Conservation (phyloP, 1,284 basidiomycete species). For the Apiotrichum akiyoshidainum region DNA sequence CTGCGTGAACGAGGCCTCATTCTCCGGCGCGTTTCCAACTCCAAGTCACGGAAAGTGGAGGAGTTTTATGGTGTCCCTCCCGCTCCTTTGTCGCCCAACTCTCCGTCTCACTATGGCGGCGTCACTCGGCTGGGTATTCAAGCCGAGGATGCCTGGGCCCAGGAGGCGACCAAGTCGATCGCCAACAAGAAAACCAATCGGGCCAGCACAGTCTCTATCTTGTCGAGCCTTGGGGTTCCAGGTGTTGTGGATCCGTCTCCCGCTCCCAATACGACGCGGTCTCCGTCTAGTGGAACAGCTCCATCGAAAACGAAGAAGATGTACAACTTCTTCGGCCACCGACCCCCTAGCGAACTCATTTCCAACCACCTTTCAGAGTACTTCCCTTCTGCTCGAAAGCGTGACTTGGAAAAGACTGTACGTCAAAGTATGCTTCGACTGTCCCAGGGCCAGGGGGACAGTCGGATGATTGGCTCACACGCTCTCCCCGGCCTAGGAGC, state of each 20-base stretch:
- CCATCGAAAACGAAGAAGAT: slow-evolving; percentile 55
- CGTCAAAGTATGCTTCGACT: slow-evolving; percentile 74
- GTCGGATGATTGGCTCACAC: slow-evolving; percentile 1
- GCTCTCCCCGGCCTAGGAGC: background rate
- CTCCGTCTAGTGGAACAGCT: slow-evolving; percentile 46
- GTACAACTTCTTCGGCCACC: slow-evolving; percentile 97
- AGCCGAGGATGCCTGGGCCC: slow-evolving; percentile 7
- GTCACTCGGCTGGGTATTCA: slow-evolving; percentile 39
- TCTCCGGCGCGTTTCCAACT: slow-evolving; percentile 58
- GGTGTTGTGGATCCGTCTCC: slow-evolving; percentile 64
- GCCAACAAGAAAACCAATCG: slow-evolving; percentile 70
- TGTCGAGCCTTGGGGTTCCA: slow-evolving; percentile 83
- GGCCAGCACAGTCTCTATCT: slow-evolving; percentile 88
- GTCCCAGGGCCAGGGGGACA: slow-evolving; percentile 27
- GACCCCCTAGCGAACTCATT: slow-evolving; percentile 94
- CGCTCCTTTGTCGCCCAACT: slow-evolving; percentile 53
- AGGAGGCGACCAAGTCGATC: slow-evolving; percentile 4
- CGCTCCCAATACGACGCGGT: slow-evolving; percentile 33
- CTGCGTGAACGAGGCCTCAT: slow-evolving; percentile 74
- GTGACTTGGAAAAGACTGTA: slow-evolving; percentile 72
- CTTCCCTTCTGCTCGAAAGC: slow-evolving; percentile 91
- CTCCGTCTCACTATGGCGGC: slow-evolving; percentile 41
- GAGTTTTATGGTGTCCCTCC: slow-evolving; percentile 59
- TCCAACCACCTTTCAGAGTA: slow-evolving; percentile 93
- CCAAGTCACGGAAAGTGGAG: slow-evolving; percentile 54